Base-by-base conservation (phyloP, 148 eudicot genomes). In the Camellia lanceoleosa region DNA sequence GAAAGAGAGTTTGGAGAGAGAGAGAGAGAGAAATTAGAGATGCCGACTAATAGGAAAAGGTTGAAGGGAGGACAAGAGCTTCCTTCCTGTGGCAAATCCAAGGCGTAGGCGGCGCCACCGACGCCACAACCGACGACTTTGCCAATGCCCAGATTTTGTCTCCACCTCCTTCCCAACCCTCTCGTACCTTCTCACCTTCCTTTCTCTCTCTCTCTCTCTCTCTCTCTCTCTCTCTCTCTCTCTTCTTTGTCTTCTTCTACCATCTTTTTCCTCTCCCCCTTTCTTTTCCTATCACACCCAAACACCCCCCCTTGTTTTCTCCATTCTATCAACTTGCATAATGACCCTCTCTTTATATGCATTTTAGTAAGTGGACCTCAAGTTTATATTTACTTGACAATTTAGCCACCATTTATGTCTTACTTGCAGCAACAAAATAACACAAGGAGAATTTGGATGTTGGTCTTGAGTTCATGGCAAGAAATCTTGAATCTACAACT, bases 51-150 rank as follows among this genome's bases (percentile, higher is more conserved):
- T 42, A 66, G 58, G 60, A 46, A 77, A 77, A 77, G 61, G 71
- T 11, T 65, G 60, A 44, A 19, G 30, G 16, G 76, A 78, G 76
- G 75, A 82, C 75, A 56, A 63, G 19, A n/a, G 75, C 69, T 19
- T 58, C 80, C 61, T 18, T 54, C 83, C 79, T 66, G 10, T 81
- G 84, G 71, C 80, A 81, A 76, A 70, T 81, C 80, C 84, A 81
- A 81, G 79, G 80, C 75, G 2, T 15, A 81, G 75, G 75, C 75
- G 83, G 83, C 61, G 71, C 49, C 82, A 61, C 60, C 71, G 52
- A 80, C 83, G 79, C 49, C 52, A 54, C 43, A 74, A 59, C 44
- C 66, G 74, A 68, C 80, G 74, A 68, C 80, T 67, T 55, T 15
- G 42, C 74, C 80, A 14, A 77, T 75, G 78, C 61, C 66, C 68